phyloP scores from a whole-genome alignment of 768 basidiomycete genomes.

The Lentinus brumalis region DNA sequence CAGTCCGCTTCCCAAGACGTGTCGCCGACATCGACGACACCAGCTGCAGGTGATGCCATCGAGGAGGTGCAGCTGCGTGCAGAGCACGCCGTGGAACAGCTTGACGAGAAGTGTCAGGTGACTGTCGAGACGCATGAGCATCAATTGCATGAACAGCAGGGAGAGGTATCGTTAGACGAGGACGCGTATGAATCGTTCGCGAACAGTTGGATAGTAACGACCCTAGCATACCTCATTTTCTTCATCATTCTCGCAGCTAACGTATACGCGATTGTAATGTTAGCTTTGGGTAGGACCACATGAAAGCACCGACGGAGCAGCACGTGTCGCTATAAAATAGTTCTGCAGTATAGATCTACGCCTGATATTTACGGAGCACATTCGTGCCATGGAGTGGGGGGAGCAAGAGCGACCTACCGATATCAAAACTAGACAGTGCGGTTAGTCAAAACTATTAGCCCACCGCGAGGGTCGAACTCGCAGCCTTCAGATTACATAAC shows the following conservation, averaged over 20 bases:
- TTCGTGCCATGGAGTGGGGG: too few species aligned
- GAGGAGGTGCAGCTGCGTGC: conserved; percentile 3
- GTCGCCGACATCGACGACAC: neutral
- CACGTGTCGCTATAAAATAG: neutral
- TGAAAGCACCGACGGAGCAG: neutral
- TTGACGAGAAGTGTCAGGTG: conserved; percentile 4
- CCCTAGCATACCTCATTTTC: conserved; percentile 59
- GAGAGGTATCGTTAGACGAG: conserved; percentile 8
- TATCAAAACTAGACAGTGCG: too few species aligned
- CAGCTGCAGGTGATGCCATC: neutral
- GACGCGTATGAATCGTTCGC: conserved; percentile 58
- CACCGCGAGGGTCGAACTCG: conserved; percentile 68
- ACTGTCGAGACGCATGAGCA: conserved; percentile 18
- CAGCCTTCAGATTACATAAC: conserved; percentile 52
- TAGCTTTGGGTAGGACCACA: conserved; percentile 42
- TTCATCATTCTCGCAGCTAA: conserved; percentile 70
- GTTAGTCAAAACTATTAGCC: conserved; percentile 41
- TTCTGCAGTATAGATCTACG: neutral
- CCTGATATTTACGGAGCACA: neutral
- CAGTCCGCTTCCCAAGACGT: neutral
- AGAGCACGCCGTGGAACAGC: conserved; percentile 26
- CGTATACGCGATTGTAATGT: conserved; percentile 66
- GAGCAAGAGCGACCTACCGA: too few species aligned
- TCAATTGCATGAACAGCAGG: neutral
- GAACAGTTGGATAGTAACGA: conserved; percentile 52